phyloP scores from a whole-genome alignment of 345 rosid species.

The Populus pruinosa region DNA sequence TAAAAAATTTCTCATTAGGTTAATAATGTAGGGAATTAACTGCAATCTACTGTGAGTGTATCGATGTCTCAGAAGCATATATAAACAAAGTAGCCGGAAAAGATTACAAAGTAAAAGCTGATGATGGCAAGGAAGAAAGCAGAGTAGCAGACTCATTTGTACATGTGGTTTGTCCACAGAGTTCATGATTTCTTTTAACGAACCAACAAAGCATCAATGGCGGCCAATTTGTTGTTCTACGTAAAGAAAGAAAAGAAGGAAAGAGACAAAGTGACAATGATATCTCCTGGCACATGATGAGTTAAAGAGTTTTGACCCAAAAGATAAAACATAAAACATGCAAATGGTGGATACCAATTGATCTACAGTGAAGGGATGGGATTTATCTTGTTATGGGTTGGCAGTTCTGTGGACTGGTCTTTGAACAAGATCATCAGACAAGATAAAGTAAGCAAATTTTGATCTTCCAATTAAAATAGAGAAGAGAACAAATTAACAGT shows the following conservation, averaged over 20 bases:
- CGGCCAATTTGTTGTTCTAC: neutral
- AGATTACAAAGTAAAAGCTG: neutral
- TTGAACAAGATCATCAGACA: neutral
- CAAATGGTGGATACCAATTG: neutral
- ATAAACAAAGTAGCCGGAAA: neutral
- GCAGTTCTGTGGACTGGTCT: neutral
- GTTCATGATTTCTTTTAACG: neutral
- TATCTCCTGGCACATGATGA: neutral
- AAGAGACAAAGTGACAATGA: neutral
- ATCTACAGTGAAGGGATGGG: slow-evolving; percentile 3
- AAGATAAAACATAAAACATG: neutral
- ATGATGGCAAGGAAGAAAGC: neutral
- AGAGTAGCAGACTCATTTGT: neutral
- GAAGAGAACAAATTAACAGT: slow-evolving; percentile 24
- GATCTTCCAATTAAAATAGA: neutral
- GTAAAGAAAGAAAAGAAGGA: neutral
- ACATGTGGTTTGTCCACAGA: neutral
- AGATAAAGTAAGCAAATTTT: too few relatives aligned
- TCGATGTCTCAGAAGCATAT: too few relatives aligned
- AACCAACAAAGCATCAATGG: neutral
- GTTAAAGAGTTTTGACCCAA: neutral
- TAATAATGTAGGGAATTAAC: neutral
- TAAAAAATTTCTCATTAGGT: neutral
- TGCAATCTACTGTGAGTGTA: neutral
- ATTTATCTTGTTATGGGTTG: neutral